Evolutionary conservation across 352 stramenopile genomes (phyloP).

Genomic region (Phytophthora boehmeriae): DNA sequence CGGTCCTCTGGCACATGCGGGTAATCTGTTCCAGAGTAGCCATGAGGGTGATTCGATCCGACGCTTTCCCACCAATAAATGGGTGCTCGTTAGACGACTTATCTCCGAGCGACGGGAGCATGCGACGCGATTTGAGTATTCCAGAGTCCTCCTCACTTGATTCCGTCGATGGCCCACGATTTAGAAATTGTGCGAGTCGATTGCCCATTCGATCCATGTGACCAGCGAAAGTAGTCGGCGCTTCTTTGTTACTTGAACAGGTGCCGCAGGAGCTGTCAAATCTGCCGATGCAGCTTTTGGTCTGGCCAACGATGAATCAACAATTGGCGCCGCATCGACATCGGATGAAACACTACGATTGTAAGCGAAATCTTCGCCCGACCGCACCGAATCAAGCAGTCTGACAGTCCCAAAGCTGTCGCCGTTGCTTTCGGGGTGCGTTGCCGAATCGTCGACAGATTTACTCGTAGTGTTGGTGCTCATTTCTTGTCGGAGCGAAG

Average conservation of each 20-base stretch:
- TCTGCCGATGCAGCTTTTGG: slow-evolving; percentile 9
- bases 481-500: neutral
- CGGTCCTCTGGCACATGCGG: slow-evolving; percentile 49
- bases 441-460: slow-evolving; percentile 40
- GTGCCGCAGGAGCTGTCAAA: slow-evolving; percentile 3
- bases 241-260: slow-evolving; percentile 10
- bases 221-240: slow-evolving; percentile 8
- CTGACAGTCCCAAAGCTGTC: slow-evolving; percentile 43
- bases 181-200: slow-evolving; percentile 23
- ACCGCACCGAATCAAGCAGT: slow-evolving; percentile 41
- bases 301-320: slow-evolving; percentile 19
- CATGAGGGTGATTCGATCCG: slow-evolving; percentile 48
- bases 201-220: slow-evolving; percentile 33
- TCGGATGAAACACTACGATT: slow-evolving; percentile 35
- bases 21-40: slow-evolving; percentile 47
- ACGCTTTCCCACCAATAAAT: slow-evolving; percentile 30
- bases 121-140: neutral
- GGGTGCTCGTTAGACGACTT: slow-evolving; percentile 8
- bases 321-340: slow-evolving; percentile 17
- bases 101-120: slow-evolving; percentile 2
- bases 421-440: slow-evolving; percentile 32
- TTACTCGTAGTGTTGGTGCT: slow-evolving; percentile 28
- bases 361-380: slow-evolving; percentile 30
- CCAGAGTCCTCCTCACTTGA: slow-evolving; percentile 11
- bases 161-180: slow-evolving; percentile 8